Conservation (phyloP, 2,329 filamentous ascomycete genomes). For the Hypoxylon sp. region DNA sequence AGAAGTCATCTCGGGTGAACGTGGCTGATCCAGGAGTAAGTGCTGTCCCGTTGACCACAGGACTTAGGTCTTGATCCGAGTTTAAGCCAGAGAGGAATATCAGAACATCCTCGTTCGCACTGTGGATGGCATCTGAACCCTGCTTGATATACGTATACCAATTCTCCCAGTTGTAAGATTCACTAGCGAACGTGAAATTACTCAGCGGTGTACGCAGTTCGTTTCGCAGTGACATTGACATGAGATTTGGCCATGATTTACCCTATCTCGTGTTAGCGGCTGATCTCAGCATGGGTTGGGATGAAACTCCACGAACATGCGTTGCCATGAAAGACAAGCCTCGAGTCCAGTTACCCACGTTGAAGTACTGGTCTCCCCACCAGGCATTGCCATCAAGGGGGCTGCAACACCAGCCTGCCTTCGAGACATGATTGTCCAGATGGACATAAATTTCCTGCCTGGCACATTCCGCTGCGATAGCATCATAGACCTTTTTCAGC, state of each 20-base stretch:
- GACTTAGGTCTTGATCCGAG: slow-evolving; percentile 66
- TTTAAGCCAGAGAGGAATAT: slow-evolving; percentile 71
- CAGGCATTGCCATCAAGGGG: slow-evolving; percentile 68
- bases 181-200: slow-evolving; percentile 47
- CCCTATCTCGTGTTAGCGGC: slow-evolving; percentile 47
- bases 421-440: slow-evolving; percentile 72
- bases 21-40: slow-evolving; percentile 60
- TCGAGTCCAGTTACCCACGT: slow-evolving; percentile 70
- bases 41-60: slow-evolving; percentile 62
- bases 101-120: slow-evolving; percentile 63
- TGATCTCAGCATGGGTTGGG: background rate
- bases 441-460: slow-evolving; percentile 70
- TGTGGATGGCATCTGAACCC: slow-evolving; percentile 65
- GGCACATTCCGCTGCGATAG: slow-evolving; percentile 69
- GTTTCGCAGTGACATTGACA: slow-evolving; percentile 66
- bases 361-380: slow-evolving; percentile 73
- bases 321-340: slow-evolving; percentile 71
- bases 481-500: slow-evolving; percentile 66
- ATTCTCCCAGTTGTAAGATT: slow-evolving; percentile 66
- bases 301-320: slow-evolving; percentile 54
- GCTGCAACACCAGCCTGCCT: slow-evolving; percentile 69
- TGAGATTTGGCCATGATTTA: slow-evolving; percentile 62
- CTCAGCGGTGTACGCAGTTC: slow-evolving; percentile 62
- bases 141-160: slow-evolving; percentile 66
- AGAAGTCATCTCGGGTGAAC: slow-evolving; percentile 63